A percentile compares a stretch with the other conserved stretches of the same genome.
Evolutionary conservation across 2,329 filamentous ascomycete genomes (phyloP).

Genomic region (Fusarium liriodendri): DNA sequence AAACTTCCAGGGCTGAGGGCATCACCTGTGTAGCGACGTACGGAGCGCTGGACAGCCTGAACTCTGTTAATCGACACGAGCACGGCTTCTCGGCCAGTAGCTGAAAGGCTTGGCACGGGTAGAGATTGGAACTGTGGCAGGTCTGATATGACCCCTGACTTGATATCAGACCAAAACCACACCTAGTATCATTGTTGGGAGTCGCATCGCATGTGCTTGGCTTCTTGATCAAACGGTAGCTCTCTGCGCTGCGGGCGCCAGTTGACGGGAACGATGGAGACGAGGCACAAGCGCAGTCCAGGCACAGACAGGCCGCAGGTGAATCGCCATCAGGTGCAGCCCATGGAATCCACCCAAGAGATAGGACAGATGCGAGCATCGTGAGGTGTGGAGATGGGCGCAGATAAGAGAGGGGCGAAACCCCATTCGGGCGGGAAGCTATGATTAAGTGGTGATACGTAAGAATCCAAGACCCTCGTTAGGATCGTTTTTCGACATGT

Average conservation of each 20-base stretch:
- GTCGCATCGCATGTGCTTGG: neutral
- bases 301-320: neutral
- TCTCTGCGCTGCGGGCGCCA: neutral
- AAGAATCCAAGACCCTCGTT: neutral
- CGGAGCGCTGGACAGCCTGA: neutral
- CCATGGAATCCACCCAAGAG: conserved; percentile 6
- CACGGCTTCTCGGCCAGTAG: neutral
- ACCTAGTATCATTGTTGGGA: neutral
- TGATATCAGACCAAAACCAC: neutral
- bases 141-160: neutral
- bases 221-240: neutral
- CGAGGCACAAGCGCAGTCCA: neutral
- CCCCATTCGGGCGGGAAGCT: neutral
- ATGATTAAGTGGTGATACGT: conserved; percentile 21
- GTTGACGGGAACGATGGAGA: conserved; percentile 2
- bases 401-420: conserved; percentile 22
- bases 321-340: neutral
- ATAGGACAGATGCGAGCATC: conserved; percentile 27
- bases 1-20: neutral
- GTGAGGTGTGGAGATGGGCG: conserved; percentile 30
- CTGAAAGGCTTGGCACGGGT: neutral
- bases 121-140: neutral
- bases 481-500: conserved; percentile 5
- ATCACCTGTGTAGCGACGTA: neutral
- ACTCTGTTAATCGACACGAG: neutral